Conservation (phyloP, 371 early-diverging fungal genomes). For the Mucor irregularis region DNA sequence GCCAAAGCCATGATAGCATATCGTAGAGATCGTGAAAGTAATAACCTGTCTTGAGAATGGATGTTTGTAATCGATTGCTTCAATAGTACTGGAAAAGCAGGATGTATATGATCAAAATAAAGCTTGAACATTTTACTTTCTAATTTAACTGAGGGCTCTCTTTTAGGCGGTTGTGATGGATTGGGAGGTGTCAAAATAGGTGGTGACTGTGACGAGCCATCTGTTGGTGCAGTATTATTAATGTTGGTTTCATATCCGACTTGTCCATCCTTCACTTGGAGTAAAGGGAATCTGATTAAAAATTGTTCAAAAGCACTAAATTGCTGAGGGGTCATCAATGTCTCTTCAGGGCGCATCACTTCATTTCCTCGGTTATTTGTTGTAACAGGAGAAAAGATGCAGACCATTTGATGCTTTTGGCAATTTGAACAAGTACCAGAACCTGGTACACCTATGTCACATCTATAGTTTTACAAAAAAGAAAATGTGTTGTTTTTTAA, state of each 20-base stretch:
- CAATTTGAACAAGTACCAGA: conserved; percentile 44
- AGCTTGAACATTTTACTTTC: conserved; percentile 49
- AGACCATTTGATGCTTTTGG: conserved; percentile 21
- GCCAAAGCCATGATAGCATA: conserved; percentile 22
- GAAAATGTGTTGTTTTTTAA: not conserved
- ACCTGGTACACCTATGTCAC: conserved; percentile 41
- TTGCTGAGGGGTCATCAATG: not conserved
- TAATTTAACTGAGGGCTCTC: conserved; percentile 28
- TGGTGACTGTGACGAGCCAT: too few species aligned
- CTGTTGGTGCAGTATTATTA: not conserved
- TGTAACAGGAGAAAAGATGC: conserved; percentile 28
- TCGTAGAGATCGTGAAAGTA: conserved; percentile 11
- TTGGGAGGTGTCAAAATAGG: too few species aligned
- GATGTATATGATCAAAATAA: conserved; percentile 68
- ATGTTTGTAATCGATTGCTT: conserved; percentile 9
- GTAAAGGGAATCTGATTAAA: conserved; percentile 2
- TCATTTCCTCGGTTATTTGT: conserved; percentile 12
- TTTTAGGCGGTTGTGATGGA: not conserved
- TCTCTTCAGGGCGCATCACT: conserved; percentile 2
- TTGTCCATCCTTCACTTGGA: conserved; percentile 15
- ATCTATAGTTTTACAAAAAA: conserved; percentile 19
- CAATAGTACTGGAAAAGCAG: conserved; percentile 58
- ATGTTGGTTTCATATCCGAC: conserved; percentile 10
- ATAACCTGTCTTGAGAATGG: conserved; percentile 9
- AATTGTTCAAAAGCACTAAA: not conserved